Base-by-base conservation (phyloP, 1,139 yeast species). In the Nadsonia commutata region DNA sequence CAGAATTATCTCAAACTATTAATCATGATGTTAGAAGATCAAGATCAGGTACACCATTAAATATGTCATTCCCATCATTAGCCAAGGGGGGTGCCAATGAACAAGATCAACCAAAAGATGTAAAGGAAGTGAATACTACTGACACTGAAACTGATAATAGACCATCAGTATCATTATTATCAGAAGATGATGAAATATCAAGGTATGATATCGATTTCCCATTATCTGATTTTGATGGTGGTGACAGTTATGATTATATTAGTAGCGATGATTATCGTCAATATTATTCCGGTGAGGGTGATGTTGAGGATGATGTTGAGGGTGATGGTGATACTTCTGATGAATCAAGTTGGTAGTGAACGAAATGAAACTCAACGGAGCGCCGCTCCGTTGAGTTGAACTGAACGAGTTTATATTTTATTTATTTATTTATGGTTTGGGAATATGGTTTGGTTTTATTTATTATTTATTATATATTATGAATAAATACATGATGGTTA, bases 301-400 rank as follows among this genome's bases (percentile, higher is more conserved):
- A 39, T 9, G 23, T 27, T 19, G 37, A 39, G 21, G 43, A 27
- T 23, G 43, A 40, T 9, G 45, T 39, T 39, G 41, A 13, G 33
- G 33, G 8, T 18, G 27, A 18, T 9, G 41, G 18, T 23, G 41
- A 19, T n/a, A 21, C n/a, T 27, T 37, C 16, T 18, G 5, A 9
- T 19, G 21, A 39, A 16, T 36, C 16, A 31, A 31, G 36, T 31
- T n/a, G 5, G 17, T 31, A 31, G 9, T n/a, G 13, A 6, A 4
- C n/a, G 18, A 9, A 9, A n/a, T 11, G 9, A 23, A 11, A 23
- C 13, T 23, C 31, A 11, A 23, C n/a, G 9, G n/a, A 23, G 9
- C 9, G 31, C n/a, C n/a, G n/a, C n/a, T n/a, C n/a, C n/a, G n/a
- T 11, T n/a, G n/a, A 23, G 31, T 11, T 23, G 31, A 11, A 31